A percentile compares a stretch with the other conserved stretches of the same genome.
These are phyloP conservation scores for Suhomyces taliae DNA, from an alignment of 1,139 yeast species.

Conservation along the genomic window DNA sequence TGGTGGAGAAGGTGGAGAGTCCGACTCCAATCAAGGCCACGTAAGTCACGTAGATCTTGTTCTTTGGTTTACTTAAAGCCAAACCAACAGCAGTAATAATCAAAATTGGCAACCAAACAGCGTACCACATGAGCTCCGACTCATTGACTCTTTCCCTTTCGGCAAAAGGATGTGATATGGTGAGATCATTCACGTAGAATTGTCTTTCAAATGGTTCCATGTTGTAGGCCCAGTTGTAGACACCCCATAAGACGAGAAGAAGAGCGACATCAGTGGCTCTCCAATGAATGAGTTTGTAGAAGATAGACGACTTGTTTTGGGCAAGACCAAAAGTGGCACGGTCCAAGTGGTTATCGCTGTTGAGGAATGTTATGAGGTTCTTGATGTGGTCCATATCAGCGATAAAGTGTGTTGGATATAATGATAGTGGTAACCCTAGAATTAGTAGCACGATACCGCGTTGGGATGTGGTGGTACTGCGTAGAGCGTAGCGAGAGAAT, in stretches of 20 bases:
- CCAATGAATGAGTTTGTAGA: slow-evolving; percentile 47
- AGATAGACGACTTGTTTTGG: slow-evolving; percentile 26
- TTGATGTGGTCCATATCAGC: slow-evolving; percentile 1
- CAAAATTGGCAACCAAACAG: slow-evolving; percentile 39
- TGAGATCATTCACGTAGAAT: slow-evolving; percentile 46
- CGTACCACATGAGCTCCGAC: slow-evolving; percentile 34
- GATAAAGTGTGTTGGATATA: background rate
- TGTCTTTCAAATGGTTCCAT: slow-evolving; percentile 71
- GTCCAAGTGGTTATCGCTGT: slow-evolving; percentile 27
- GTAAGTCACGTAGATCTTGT: slow-evolving; percentile 40
- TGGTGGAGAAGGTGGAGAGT: slow-evolving; percentile 40
- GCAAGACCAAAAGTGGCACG: slow-evolving; percentile 53
- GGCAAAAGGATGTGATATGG: slow-evolving; percentile 50
- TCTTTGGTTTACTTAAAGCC: slow-evolving; percentile 32
- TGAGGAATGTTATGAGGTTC: slow-evolving; percentile 10
- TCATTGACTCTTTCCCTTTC: slow-evolving; percentile 41
- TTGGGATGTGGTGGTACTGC: no score
- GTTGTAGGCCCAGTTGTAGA: slow-evolving; percentile 46
- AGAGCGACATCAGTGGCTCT: slow-evolving; percentile 56
- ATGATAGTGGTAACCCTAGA: background rate
- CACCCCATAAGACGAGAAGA: slow-evolving; percentile 38
- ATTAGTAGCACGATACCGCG: background rate
- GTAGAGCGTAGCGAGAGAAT: no score
- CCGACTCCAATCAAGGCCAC: slow-evolving; percentile 42
- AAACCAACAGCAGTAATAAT: slow-evolving; percentile 26